These are phyloP conservation scores for Hyparrhenia diplandra DNA, from an alignment of 176 grass and related monocot species.

Conservation along the genomic window DNA sequence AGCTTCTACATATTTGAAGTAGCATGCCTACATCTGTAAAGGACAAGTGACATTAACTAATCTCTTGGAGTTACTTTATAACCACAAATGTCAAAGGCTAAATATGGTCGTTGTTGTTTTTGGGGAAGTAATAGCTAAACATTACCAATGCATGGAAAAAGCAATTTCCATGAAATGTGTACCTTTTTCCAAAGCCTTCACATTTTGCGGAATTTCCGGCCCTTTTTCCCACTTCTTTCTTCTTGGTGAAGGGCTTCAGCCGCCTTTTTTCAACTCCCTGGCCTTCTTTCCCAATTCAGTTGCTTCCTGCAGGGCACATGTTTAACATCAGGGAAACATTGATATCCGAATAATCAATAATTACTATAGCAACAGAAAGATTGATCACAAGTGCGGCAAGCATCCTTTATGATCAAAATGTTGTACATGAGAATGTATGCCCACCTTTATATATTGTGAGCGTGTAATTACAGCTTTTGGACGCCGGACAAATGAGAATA, in stretches of 20 bases:
- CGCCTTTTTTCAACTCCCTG: slow-evolving; percentile 83
- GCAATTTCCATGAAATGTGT: neutral
- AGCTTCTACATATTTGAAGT: neutral
- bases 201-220: slow-evolving; percentile 98
- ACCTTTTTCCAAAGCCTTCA: slow-evolving; percentile 93
- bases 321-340: neutral
- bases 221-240: slow-evolving; percentile 80
- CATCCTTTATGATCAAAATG: neutral
- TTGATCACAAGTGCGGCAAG: slow-evolving; percentile 13
- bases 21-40: neutral
- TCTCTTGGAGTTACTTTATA: neutral
- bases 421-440: slow-evolving; percentile 6
- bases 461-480: slow-evolving; percentile 98
- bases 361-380: neutral
- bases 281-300: slow-evolving; percentile 97
- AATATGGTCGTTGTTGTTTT: neutral
- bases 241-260: slow-evolving; percentile 94
- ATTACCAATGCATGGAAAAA: neutral
- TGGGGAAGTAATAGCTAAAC: neutral
- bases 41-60: neutral
- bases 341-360: neutral
- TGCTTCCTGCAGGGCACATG: slow-evolving; percentile 57
- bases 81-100: neutral
- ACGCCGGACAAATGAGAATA: slow-evolving; percentile 83
- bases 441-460: slow-evolving; percentile 97